phyloP scores from a whole-genome alignment of 441 rosid genomes.

The Biscutella laevigata region DNA sequence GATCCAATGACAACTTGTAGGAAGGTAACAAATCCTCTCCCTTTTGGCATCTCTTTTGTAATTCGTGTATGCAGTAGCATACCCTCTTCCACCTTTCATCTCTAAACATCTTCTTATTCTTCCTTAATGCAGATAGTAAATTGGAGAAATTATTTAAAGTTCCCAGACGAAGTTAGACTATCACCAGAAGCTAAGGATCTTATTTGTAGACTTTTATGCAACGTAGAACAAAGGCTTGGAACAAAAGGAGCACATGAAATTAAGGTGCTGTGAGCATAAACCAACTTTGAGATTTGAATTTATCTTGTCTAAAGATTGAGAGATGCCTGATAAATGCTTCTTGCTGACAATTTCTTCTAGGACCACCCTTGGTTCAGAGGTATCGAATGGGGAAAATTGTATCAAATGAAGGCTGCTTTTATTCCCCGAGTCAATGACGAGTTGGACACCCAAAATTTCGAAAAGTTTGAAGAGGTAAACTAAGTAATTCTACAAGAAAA shows the following conservation, averaged over 20 bases:
- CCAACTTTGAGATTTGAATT: too few relatives aligned
- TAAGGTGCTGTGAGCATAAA: too few relatives aligned
- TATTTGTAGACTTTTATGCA: constrained; percentile 68
- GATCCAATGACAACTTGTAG: constrained; percentile 91
- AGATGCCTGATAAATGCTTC: too few relatives aligned
- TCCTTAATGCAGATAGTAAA: too few relatives aligned
- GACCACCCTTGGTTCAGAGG: constrained; percentile 86
- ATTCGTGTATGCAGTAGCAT: too few relatives aligned
- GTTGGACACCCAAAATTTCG: constrained; percentile 37
- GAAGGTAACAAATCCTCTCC: constrained; percentile 53
- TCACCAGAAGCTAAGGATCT: constrained; percentile 89
- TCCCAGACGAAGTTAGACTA: constrained; percentile 81
- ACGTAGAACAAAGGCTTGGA: constrained; percentile 59
- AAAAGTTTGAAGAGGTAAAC: constrained; percentile 51
- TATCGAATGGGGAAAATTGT: constrained; percentile 68
- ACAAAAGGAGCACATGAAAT: too few relatives aligned
- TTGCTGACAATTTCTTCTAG: constrained; percentile 30
- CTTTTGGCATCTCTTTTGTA: too few relatives aligned
- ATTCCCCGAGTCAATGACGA: constrained; percentile 91
- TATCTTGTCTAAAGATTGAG: too few relatives aligned
- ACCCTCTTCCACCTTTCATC: too few relatives aligned
- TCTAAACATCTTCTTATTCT: too few relatives aligned
- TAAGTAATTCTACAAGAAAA: too few relatives aligned
- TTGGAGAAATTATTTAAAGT: constrained; percentile 26
- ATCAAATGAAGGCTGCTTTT: constrained; percentile 83